Base-by-base conservation (phyloP, 768 basidiomycete genomes). In the Mrakia gelida region DNA sequence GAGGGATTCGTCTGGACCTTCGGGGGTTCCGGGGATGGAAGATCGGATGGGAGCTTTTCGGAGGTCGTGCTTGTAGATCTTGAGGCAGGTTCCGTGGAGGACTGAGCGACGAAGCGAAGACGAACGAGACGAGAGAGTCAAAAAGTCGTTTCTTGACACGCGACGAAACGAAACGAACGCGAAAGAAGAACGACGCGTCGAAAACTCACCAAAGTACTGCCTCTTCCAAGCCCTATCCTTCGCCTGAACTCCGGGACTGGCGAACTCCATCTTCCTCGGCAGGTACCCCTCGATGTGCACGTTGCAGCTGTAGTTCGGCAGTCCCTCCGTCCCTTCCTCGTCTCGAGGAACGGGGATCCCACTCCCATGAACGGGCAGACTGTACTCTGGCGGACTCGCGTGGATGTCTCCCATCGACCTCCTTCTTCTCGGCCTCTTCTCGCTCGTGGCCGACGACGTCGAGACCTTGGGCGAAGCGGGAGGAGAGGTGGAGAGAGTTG, bases 251-350 rank as follows among this genome's bases (percentile, higher is more conserved):
- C 95, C 95, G 0, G 95, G 94, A 16, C 88, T 84, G 6, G 85
- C 86, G 82, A 99, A 98, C 86, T 99, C 97, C 90, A 95, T 89
- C 87, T 99, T 99, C 68, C 92, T 89, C 1, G 92, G 91, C 86
- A 99, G 88, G 75, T 90, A 87, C 4, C 91, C 93, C 52, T 89
- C 88, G 81, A 98, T 89, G 82, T 92, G 90, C 26, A 98, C 84
- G 82, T 84, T 79, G 85, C 97, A 98, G 79, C 88, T 88, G 84
- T 99, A 99, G 8, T 83, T 61, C 0, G 97, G 97, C 0, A 99
- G 87, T 56, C 83, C 84, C 84, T 99, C 96, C 68, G 81, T 85
- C 13, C 93, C 96, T 82, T 96, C 96, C 79, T 95, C 93, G 59
- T 87, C 86, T 68, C 87, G 81, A 1, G 86, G 84, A 15, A 81